These are phyloP conservation scores for Calonectria crousiana DNA, from an alignment of 2,329 filamentous ascomycete genomes.

Conservation along the genomic window DNA sequence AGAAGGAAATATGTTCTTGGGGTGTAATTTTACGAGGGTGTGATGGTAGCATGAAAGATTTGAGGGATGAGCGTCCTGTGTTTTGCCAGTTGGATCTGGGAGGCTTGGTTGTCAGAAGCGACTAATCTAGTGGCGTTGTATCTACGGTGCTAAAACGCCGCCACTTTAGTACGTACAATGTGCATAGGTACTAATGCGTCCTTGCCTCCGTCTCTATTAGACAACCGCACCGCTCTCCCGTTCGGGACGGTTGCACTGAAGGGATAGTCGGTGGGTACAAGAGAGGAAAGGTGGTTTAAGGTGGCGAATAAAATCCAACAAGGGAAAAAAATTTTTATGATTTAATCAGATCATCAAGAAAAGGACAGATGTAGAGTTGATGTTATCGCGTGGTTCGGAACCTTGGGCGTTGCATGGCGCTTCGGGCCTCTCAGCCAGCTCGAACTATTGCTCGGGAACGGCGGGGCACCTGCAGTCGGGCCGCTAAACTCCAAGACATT, in stretches of 20 bases:
- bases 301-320: not conserved
- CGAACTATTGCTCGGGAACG: not conserved
- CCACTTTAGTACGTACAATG: not conserved
- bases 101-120: not conserved
- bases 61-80: not conserved
- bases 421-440: conserved; percentile 38
- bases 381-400: conserved; percentile 10
- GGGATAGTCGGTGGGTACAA: not conserved
- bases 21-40: not conserved
- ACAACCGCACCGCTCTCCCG: not conserved
- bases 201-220: not conserved
- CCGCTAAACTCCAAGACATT: conserved; percentile 13
- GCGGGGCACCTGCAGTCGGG: conserved; percentile 22
- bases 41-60: not conserved
- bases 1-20: not conserved
- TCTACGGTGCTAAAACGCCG: not conserved
- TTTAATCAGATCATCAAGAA: not conserved
- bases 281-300: not conserved
- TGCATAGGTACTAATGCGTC: not conserved
- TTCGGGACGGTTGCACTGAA: not conserved
- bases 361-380: not conserved
- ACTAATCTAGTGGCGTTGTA: not conserved
- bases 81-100: not conserved
- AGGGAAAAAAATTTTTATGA: not conserved
- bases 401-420: conserved; percentile 20